Evolutionary conservation across 2,329 filamentous ascomycete species (phyloP), one percentile per base, ranked within the genome.

Genomic region (Diaporthe longicolla): DNA sequence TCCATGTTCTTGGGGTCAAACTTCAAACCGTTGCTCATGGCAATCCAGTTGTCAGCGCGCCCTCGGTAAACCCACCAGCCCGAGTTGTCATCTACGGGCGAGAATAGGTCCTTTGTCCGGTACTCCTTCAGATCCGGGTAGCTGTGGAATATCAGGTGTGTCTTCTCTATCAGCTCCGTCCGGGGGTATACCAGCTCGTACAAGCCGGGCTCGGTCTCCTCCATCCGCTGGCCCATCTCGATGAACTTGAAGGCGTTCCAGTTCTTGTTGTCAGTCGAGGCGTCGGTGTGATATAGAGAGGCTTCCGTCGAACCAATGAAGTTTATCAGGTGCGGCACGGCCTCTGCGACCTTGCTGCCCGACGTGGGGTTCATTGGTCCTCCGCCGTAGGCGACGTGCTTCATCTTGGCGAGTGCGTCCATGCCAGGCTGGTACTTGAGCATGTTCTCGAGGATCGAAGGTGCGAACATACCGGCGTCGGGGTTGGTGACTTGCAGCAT

Each of bases 61-160:
- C 80, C 80, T 3, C 73, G 73, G 72, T 35, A 78, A 1, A 68
- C 57, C 72, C 72, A 81, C 19, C 78, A 72, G n/a, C 78, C 74
- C 0, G 74, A 19, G 50, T 79, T 77, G 2, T 66, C 74, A 4
- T 79, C 80, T 71, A 80, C 82, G 4, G 54, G 78, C 32, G 75
- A 73, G 50, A 79, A 84, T 0, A 85, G 74, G 61, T 85, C 83
- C 21, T 79, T 80, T 29, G 82, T 84, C 8, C 76, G 77, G 48
- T 82, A 83, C 48, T 78, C 79, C 4, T 80, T 66, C 1, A 77
- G 55, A 13, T 81, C 75, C 0, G 79, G 81, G 68, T 82, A 84
- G 3, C 81, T 77, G 7, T 76, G 72, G 63, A 82, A 84, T 40
- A 66, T 37, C 26, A 74, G 26, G 50, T 71, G 40, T 8, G 72